A percentile compares a stretch with the other conserved stretches of the same genome.
Evolutionary conservation across 73 alveolate species (phyloP).

Genomic region (Vitrella brassicaformis): DNA sequence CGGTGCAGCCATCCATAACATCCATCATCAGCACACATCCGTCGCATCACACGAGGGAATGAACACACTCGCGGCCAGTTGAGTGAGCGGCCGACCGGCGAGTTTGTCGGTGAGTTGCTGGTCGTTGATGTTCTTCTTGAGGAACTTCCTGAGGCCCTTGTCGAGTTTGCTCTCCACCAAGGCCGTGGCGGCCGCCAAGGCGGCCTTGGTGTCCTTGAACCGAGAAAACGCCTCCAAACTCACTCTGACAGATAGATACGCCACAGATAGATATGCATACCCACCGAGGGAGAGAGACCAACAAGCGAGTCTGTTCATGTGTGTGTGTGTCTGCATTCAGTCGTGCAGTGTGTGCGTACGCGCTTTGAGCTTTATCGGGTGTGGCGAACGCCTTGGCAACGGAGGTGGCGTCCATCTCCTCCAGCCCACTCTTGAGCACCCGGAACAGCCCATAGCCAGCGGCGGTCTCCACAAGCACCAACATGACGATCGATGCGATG

Average conservation of each 20-base stretch:
- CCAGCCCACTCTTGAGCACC: conserved; percentile 50
- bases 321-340: no score
- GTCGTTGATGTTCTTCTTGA: conserved; percentile 52
- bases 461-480: conserved; percentile 75
- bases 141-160: conserved; percentile 63
- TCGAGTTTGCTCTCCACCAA: conserved; percentile 62
- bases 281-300: conserved; percentile 7
- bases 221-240: conserved; percentile 68
- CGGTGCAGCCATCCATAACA: no score
- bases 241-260: no score
- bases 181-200: conserved; percentile 61
- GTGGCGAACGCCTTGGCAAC: conserved; percentile 59
- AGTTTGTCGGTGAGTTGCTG: conserved; percentile 59
- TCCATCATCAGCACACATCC: no score
- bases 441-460: conserved; percentile 74
- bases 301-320: no score
- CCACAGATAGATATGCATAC: background rate
- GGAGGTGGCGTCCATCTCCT: conserved; percentile 60
- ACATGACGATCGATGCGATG: no score
- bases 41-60: no score
- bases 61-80: no score
- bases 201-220: conserved; percentile 79
- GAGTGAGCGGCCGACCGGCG: conserved; percentile 18
- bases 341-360: no score
- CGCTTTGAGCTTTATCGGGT: conserved; percentile 46